Conservation (phyloP, 2,329 filamentous ascomycete genomes). For the Juglanconis sp. region DNA sequence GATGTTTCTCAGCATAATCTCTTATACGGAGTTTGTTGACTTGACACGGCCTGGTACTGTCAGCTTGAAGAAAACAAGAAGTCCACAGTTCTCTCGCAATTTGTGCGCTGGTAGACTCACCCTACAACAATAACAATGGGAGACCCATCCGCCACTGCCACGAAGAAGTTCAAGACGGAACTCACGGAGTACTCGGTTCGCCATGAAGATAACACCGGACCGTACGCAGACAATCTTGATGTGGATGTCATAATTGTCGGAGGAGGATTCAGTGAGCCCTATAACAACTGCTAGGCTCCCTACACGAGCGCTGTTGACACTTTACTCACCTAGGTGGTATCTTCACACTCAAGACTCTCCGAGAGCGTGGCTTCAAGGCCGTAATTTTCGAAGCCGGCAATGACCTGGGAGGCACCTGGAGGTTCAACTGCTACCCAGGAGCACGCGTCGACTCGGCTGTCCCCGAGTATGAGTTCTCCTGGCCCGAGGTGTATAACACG, state of each 20-base stretch:
- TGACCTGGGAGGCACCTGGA: constrained; percentile 52
- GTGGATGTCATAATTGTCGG: constrained; percentile 44
- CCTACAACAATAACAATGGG: constrained; percentile 20
- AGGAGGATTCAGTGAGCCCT: constrained; percentile 38
- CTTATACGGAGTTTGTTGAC: not conserved
- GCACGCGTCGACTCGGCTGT: constrained; percentile 52
- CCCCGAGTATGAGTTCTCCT: constrained; percentile 51
- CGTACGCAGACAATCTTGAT: constrained; percentile 41
- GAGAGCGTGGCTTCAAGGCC: constrained; percentile 45
- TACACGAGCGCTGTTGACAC: no score
- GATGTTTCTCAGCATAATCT: not conserved
- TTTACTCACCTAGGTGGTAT: constrained; percentile 35
- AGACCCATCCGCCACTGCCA: constrained; percentile 7
- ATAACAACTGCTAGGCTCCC: not conserved
- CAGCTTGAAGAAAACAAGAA: not conserved
- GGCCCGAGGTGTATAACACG: constrained; percentile 48
- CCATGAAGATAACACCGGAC: constrained; percentile 31
- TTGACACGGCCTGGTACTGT: not conserved
- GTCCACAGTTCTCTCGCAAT: not conserved
- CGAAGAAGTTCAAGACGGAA: constrained; percentile 40
- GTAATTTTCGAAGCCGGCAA: constrained; percentile 52
- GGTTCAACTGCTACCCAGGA: constrained; percentile 55
- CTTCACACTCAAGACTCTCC: constrained; percentile 50
- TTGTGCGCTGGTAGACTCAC: not conserved
- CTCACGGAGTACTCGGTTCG: constrained; percentile 35